Conservation (phyloP, 345 rosid genomes). For the Bruguiera sexangula region DNA sequence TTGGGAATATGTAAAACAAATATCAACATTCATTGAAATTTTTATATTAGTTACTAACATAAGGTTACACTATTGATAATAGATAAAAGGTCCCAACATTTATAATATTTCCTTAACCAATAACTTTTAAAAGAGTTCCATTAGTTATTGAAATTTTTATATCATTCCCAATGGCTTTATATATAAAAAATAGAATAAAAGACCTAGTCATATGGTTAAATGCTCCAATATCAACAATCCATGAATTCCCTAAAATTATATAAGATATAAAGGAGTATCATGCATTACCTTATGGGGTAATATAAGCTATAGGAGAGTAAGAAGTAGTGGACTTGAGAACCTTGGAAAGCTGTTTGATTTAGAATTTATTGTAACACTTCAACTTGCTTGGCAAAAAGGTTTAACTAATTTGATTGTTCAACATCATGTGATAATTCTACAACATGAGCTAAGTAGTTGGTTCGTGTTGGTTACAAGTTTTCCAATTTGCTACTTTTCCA, state of each 20-base stretch:
- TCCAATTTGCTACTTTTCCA: not conserved
- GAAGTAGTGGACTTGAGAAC: not conserved
- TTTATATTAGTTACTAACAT: no score
- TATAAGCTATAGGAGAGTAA: not conserved
- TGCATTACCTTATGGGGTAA: not conserved
- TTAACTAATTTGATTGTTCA: rapidly evolving
- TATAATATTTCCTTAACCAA: not conserved
- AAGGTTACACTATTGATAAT: not conserved
- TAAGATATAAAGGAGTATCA: not conserved
- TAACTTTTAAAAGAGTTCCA: not conserved
- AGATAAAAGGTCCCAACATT: not conserved
- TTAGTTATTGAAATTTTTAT: not conserved
- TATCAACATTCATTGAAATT: no score
- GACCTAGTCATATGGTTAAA: not conserved
- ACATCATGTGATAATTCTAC: no score
- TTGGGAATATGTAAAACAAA: no score
- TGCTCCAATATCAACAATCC: not conserved
- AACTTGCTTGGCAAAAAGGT: not conserved
- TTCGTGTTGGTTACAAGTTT: not conserved
- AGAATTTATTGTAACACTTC: not conserved
- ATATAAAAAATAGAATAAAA: not conserved
- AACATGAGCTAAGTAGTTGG: no score
- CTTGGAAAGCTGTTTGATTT: not conserved
- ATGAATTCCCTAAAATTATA: not conserved
- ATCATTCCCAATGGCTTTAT: not conserved